phyloP scores from a whole-genome alignment of 371 early-diverging fungal species.

The Apophysomyces elegans region DNA sequence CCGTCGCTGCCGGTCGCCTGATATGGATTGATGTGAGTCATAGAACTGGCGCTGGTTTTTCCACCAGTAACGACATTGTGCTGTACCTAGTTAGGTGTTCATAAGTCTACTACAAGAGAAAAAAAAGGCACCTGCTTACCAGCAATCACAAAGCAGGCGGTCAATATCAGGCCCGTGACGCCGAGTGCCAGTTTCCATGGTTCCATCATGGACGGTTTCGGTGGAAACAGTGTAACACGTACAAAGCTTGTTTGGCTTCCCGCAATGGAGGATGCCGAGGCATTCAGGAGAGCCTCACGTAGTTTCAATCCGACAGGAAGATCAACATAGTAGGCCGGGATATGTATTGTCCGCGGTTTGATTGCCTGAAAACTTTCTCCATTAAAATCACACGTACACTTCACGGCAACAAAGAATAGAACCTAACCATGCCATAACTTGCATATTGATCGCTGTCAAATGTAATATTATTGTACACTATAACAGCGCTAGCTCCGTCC shows the following conservation, averaged over 20 bases:
- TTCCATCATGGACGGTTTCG: constrained; percentile 28
- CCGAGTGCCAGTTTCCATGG: constrained; percentile 60
- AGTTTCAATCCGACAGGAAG: constrained; percentile 24
- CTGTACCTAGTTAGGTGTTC: background rate
- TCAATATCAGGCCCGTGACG: constrained; percentile 45
- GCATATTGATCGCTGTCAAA: constrained; percentile 21
- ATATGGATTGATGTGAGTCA: background rate
- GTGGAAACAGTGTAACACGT: constrained; percentile 34
- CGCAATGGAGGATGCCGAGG: constrained; percentile 2
- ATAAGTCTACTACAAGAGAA: background rate
- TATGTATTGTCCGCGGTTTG: constrained; percentile 25
- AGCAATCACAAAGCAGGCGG: constrained; percentile 40
- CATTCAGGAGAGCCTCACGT: constrained; percentile 21
- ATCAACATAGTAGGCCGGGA: constrained; percentile 37
- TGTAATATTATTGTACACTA: constrained; percentile 33
- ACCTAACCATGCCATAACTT: constrained; percentile 21
- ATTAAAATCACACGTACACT: too few relatives aligned
- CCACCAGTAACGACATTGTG: constrained; percentile 8
- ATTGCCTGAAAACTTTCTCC: constrained; percentile 17
- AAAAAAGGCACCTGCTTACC: constrained; percentile 24
- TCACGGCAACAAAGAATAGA: background rate
- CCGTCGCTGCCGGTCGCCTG: background rate
- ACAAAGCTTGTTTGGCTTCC: constrained; percentile 12
- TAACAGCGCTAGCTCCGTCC: constrained; percentile 37
- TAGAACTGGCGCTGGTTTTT: background rate